Evolutionary conservation across 1,284 basidiomycete genomes (phyloP), one percentile per base, ranked within the genome.

Genomic region (Ceratobasidium sp.): DNA sequence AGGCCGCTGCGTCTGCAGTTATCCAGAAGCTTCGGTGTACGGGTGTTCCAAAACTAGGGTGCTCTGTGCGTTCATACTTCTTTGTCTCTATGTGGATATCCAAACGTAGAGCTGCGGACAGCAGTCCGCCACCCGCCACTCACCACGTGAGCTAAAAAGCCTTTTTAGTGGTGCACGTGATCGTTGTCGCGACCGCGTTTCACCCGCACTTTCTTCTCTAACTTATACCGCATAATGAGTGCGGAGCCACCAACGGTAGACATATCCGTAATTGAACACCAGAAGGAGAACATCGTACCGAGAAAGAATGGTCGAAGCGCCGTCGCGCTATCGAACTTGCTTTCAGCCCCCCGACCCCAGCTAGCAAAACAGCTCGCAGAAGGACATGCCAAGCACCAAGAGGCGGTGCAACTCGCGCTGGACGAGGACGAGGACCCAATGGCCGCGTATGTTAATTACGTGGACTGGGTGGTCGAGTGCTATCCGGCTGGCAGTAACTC

Each of bases 381-480:
- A 13, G 79, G 79, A 2, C 78, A 81, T 70, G 77, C 78, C 52
- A 70, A 73, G 50, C 80, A 79, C 72, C 73, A 76, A 56, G 78
- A 79, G 27, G 78, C 79, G 2, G 80, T 76, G 14, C 64, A 58
- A 75, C 71, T 74, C 71, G 68, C 73, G 76, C 56, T 77, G 77
- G 72, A 73, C 2, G 86, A 89, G 56, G 86, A 87, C 72, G 87
- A 89, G 56, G 86, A 87, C 74, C 86, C 86, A n/a, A 79, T 88
- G n/a, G 82, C 83, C 1, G 79, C 83, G 3, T 88, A 87, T 75
- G 80, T 85, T 72, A 78, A 82, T 53, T 90, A 88, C 75, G 83
- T 90, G 13, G 83, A 86, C 74, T 91, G 89, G 89, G 86, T 85
- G 19, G 76, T 84, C 71, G 82, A 85, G 70, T 81, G 79, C 73